A percentile compares a stretch with the other conserved stretches of the same genome.
Evolutionary conservation across 1,284 basidiomycete genomes (phyloP).

Genomic region (Vanrija pseudolonga): DNA sequence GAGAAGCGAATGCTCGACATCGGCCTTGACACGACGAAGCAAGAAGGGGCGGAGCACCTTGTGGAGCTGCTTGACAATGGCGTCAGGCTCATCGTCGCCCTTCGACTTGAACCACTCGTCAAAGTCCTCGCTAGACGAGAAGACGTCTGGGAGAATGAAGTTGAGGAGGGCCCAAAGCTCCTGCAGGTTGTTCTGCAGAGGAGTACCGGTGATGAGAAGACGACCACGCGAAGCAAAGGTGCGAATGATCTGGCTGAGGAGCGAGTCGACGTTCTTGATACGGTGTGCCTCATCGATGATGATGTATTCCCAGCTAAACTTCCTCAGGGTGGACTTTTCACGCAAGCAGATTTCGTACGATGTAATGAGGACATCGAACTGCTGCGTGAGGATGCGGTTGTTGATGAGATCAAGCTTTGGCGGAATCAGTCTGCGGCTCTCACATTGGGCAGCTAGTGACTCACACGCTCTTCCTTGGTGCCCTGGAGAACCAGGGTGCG

Average conservation of each 20-base stretch:
- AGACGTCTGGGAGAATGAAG: conserved; percentile 73
- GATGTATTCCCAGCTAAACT: conserved; percentile 97
- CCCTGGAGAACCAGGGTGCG: conserved; percentile 79
- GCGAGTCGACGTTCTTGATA: conserved; percentile 98
- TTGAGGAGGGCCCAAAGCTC: conserved; percentile 95
- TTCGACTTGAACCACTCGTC: conserved; percentile 76
- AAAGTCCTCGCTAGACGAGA: conserved; percentile 66
- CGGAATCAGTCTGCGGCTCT: background rate
- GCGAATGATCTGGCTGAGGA: conserved; percentile 92
- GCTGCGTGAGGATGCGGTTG: conserved; percentile 72
- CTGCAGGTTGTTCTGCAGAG: conserved; percentile 95
- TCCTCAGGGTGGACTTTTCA: conserved; percentile 86
- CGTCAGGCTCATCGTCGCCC: conserved; percentile 68
- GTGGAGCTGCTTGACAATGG: conserved; percentile 92
- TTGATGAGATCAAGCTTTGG: conserved; percentile 67
- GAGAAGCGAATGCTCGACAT: conserved; percentile 93
- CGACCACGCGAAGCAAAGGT: conserved; percentile 84
- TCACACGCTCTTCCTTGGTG: conserved; percentile 77
- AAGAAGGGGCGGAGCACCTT: conserved; percentile 95
- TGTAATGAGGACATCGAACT: conserved; percentile 94
- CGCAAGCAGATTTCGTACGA: conserved; percentile 97
- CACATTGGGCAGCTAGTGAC: conserved; percentile 15
- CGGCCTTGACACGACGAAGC: conserved; percentile 88
- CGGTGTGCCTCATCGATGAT: conserved; percentile 98
- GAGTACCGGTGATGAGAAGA: conserved; percentile 93